Evolutionary conservation across 2,329 filamentous ascomycete genomes (phyloP).

Genomic region (Alternaria sp.): DNA sequence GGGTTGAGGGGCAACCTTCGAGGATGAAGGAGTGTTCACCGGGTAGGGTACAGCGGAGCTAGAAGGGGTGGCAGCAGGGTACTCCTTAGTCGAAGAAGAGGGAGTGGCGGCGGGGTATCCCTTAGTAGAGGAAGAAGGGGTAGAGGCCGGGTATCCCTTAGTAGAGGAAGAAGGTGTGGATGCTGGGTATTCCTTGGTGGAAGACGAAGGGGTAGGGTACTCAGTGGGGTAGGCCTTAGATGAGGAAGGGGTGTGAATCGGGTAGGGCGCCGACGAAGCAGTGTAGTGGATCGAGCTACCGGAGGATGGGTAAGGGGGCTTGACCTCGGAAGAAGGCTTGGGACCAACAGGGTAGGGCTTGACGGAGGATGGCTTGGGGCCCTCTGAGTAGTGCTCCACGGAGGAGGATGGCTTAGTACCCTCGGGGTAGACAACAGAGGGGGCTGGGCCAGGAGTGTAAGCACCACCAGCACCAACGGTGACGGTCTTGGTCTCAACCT

Average conservation of each 20-base stretch:
- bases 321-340: constrained; percentile 4
- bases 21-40: constrained; percentile 2
- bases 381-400: constrained; percentile 11
- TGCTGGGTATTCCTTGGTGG: constrained; percentile 5
- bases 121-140: constrained; percentile 15
- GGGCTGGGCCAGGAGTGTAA: constrained; percentile 16
- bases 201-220: background rate
- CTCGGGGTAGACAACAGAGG: constrained; percentile 5
- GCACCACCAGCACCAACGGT: constrained; percentile 8
- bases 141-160: constrained; percentile 1
- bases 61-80: constrained; percentile 3
- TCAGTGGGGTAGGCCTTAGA: constrained; percentile 2
- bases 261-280: constrained; percentile 32
- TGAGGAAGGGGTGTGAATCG: constrained; percentile 18
- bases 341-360: constrained; percentile 5
- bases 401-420: constrained; percentile 9
- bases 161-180: constrained; percentile 4
- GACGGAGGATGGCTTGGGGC: constrained; percentile 11
- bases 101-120: constrained; percentile 15
- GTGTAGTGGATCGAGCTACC: constrained; percentile 13
- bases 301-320: constrained; percentile 12
- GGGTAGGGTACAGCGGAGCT: constrained; percentile 5
- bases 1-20: constrained; percentile 20
- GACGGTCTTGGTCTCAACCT: constrained; percentile 41
- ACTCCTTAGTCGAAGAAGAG: constrained; percentile 20